Base-by-base conservation (phyloP, 2,329 filamentous ascomycete species). In the Monosporascus sp. region DNA sequence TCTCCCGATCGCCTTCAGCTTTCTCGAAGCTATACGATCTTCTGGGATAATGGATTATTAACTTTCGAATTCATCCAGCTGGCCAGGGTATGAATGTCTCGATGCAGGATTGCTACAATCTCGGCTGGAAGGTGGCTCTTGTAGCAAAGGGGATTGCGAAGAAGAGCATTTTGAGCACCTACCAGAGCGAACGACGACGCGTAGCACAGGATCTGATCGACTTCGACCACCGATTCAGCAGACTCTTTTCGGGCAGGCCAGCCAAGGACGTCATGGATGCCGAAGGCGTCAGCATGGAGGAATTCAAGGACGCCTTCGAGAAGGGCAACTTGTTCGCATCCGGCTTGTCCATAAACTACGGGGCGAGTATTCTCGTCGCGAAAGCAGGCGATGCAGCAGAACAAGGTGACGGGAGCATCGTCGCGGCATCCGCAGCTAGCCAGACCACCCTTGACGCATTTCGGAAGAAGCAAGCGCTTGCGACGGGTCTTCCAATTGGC, bases 31-130 rank as follows among this genome's bases (percentile, higher is more conserved):
- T 34, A 5, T 31, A 11, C 5, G 31, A 11, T 34, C 31, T 31
- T 31, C 27, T 14, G 11, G 3, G 9, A 34, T 34, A 34, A 14
- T 11, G 9, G 31, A 34, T 34, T 14, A 34, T 5, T 34, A 34
- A 34, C 31, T 14, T 34, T n/a, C 5, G 24, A n/a, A 46, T 20
- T 4, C 19, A n/a, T 46, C 5, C 20, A 46, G 85, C 85, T 1
- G 86, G 85, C 0, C 86, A 88, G 69, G 86, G 78, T 51, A 80
- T 81, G 77, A 91, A 91, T 67, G 78, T 77, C 7, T 77, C 76
- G 8, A 81, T 83, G 72, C 72, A 79, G 48, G 86, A 88, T 56
- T 73, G 79, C 5, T 80, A 87, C 63, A 90, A 88, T 61, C 66
- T 84, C 3, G 73, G 72, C 26, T 81, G 77, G 74, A 78, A 76